A percentile compares a stretch with the other conserved stretches of the same genome.
phyloP scores from a whole-genome alignment of 768 basidiomycete genomes.

The Podaxis sp. region DNA sequence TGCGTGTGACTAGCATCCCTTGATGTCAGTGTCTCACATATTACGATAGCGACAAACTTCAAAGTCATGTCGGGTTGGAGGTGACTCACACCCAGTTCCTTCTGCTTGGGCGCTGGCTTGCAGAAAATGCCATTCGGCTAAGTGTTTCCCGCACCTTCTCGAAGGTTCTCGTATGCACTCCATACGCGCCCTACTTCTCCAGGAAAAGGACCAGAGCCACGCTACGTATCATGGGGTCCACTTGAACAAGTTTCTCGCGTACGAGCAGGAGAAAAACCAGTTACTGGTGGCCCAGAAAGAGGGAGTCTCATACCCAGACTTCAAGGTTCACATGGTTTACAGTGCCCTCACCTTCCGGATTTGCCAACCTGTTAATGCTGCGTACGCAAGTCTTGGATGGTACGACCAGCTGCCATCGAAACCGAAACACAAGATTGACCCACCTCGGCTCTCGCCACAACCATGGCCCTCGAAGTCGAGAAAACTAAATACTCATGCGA shows the following conservation, averaged over 20 bases:
- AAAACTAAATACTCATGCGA: not conserved
- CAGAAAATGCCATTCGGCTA: constrained; percentile 33
- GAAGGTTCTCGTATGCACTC: constrained; percentile 30
- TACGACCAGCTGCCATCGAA: constrained; percentile 39
- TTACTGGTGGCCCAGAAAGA: constrained; percentile 20
- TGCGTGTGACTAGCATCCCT: not conserved
- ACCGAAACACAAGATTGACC: not conserved
- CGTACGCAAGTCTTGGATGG: constrained; percentile 48
- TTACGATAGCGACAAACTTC: not conserved
- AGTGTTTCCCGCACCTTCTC: constrained; percentile 37
- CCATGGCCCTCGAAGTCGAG: too few relatives aligned
- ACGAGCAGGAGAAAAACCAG: constrained; percentile 4
- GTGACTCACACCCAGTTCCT: constrained; percentile 1
- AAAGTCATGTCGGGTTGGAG: not conserved
- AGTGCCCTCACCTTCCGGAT: constrained; percentile 43
- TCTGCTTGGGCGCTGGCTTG: constrained; percentile 27
- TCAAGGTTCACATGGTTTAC: constrained; percentile 33
- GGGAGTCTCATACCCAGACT: constrained; percentile 29
- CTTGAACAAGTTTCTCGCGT: constrained; percentile 14
- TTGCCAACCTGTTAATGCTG: constrained; percentile 42
- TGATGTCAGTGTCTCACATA: not conserved
- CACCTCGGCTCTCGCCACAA: too few relatives aligned
- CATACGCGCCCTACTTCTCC: constrained; percentile 29
- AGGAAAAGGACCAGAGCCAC: constrained; percentile 22
- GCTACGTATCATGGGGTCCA: constrained; percentile 25